Conservation (phyloP, 345 rosid species). For the Hypericum perforatum region DNA sequence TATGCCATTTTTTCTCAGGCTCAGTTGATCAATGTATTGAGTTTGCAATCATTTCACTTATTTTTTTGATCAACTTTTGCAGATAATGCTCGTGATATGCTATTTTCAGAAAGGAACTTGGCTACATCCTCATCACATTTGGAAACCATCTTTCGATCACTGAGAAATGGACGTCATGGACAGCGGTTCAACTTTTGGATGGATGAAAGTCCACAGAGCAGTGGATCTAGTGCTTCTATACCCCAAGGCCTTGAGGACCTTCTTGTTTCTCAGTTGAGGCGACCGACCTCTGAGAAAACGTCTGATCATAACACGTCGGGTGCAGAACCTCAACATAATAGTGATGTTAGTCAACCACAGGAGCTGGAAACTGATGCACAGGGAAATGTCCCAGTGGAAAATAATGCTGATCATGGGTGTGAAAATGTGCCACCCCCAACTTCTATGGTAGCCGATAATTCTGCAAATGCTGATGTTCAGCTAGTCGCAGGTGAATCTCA, state of each 20-base stretch:
- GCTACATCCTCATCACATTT: constrained; percentile 42
- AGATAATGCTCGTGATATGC: constrained; percentile 42
- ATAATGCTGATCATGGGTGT: constrained; percentile 34
- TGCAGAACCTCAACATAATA: constrained; percentile 40
- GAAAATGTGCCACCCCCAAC: constrained; percentile 29
- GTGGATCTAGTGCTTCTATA: constrained; percentile 68
- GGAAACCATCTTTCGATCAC: constrained; percentile 77
- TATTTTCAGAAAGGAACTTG: constrained; percentile 42
- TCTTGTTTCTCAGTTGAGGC: constrained; percentile 80
- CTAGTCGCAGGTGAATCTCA: constrained; percentile 38
- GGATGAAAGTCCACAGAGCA: constrained; percentile 69
- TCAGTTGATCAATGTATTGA: background rate
- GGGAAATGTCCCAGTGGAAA: constrained; percentile 41
- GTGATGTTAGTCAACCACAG: constrained; percentile 30
- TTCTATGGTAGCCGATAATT: constrained; percentile 29
- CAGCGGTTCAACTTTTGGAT: constrained; percentile 86
- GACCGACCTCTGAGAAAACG: constrained; percentile 52
- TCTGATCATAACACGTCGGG: constrained; percentile 40
- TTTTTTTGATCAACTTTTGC: constrained; percentile 7
- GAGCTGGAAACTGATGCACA: constrained; percentile 35
- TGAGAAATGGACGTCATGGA: constrained; percentile 81
- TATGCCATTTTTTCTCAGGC: background rate
- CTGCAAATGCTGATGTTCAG: constrained; percentile 36
- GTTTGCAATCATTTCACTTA: constrained; percentile 3
- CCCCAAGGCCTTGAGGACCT: constrained; percentile 91